Percentiles rank a stretch among this genome's conserved stretches.
These are phyloP conservation scores for Tanacetum coccineum DNA, from an alignment of 129 eudicot species.

Conservation along the genomic window DNA sequence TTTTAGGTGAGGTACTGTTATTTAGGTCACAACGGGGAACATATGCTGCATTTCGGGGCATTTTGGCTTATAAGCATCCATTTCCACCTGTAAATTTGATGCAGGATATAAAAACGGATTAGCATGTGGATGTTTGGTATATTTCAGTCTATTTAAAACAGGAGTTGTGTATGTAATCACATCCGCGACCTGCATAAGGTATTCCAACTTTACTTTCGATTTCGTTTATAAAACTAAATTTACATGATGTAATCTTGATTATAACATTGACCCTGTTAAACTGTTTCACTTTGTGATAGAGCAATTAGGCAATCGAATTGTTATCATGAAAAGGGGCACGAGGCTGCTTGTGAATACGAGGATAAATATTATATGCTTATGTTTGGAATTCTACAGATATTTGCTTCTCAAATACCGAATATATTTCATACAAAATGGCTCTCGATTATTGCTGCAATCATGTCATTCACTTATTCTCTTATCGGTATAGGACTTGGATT, in stretches of 20 bases:
- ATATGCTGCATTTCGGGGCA: too few relatives aligned
- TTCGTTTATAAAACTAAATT: too few relatives aligned
- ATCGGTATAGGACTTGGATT: conserved; percentile 71
- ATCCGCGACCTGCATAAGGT: conserved; percentile 74
- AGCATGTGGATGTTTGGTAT: conserved; percentile 49
- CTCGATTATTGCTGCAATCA: conserved; percentile 66
- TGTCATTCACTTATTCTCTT: conserved; percentile 79
- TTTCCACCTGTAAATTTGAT: not conserved
- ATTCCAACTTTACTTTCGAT: not conserved
- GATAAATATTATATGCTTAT: conserved; percentile 49
- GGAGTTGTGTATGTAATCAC: conserved; percentile 78
- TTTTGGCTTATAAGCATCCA: not conserved
- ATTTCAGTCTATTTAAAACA: conserved; percentile 49
- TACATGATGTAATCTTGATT: conserved; percentile 8
- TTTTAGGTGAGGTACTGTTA: conserved; percentile 49
- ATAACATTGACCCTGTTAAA: not conserved
- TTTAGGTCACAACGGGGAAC: too few relatives aligned
- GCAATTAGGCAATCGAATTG: conserved; percentile 83
- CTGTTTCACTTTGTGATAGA: conserved; percentile 39
- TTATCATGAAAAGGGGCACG: conserved; percentile 65
- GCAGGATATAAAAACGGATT: conserved; percentile 57
- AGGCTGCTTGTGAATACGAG: conserved; percentile 48
- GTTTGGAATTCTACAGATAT: conserved; percentile 62
- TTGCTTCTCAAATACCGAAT: conserved; percentile 78
- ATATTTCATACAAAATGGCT: conserved; percentile 70